These are phyloP conservation scores for Artemisia annua DNA, from an alignment of 129 eudicot species.

Conservation along the genomic window DNA sequence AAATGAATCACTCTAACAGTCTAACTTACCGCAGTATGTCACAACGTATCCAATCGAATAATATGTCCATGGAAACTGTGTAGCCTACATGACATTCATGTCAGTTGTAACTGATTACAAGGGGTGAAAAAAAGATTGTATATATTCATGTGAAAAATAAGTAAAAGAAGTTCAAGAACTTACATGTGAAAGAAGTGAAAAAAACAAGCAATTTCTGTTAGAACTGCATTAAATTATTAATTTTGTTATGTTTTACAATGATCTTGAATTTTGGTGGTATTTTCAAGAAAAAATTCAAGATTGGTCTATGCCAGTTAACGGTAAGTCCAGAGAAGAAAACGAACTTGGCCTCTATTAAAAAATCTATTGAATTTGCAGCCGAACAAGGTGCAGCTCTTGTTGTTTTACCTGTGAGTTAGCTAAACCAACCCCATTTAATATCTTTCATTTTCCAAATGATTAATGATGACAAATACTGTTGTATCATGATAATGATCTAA, in stretches of 20 bases:
- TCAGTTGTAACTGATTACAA: too few relatives aligned
- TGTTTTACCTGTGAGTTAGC: background rate
- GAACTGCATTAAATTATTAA: background rate
- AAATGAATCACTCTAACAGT: too few relatives aligned
- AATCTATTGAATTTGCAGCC: background rate
- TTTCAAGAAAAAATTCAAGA: conserved; percentile 2
- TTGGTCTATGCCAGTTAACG: background rate
- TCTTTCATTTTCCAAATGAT: background rate
- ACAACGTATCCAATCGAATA: too few relatives aligned
- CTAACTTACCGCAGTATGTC: too few relatives aligned
- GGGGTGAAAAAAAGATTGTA: too few relatives aligned
- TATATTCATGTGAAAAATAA: too few relatives aligned
- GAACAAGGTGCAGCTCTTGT: conserved; percentile 6
- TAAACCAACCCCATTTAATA: background rate
- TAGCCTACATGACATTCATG: too few relatives aligned
- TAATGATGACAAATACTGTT: too few relatives aligned
- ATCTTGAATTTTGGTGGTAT: background rate
- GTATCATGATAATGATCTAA: too few relatives aligned
- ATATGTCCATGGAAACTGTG: too few relatives aligned
- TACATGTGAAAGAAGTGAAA: too few relatives aligned
- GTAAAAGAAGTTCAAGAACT: too few relatives aligned
- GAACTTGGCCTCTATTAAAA: background rate
- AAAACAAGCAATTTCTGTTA: background rate
- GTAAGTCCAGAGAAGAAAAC: conserved; percentile 1
- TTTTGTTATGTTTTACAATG: background rate